A percentile compares a stretch with the other conserved stretches of the same genome.
Evolutionary conservation across 225 moss, liverwort and hornwort species (phyloP).

Genomic region (Anthoceros angustus): DNA sequence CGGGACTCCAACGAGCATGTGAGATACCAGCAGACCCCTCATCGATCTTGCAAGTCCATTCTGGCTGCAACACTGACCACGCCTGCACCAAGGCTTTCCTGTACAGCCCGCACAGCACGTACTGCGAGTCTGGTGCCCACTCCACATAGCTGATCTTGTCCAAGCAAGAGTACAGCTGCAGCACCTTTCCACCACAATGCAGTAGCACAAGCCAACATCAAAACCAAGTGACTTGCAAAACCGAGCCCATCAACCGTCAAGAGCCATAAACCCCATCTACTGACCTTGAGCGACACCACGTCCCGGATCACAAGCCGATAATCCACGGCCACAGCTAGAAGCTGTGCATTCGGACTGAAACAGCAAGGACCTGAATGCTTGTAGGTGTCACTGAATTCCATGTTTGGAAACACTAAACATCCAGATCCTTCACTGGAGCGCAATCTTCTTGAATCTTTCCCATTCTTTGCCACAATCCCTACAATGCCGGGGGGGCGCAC

Average conservation of each 20-base stretch:
- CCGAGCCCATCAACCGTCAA: not conserved
- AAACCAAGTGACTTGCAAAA: not conserved
- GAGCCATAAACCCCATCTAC: not conserved
- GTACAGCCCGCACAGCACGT: constrained; percentile 60
- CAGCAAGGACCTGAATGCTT: constrained; percentile 71
- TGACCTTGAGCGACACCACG: constrained; percentile 58
- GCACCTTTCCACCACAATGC: constrained; percentile 30
- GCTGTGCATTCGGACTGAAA: constrained; percentile 70
- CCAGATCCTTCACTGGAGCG: constrained; percentile 8
- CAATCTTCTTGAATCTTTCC: not conserved
- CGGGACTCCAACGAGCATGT: constrained; percentile 82
- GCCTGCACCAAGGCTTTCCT: constrained; percentile 69
- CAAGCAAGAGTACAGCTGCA: constrained; percentile 75
- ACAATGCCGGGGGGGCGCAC: too few species aligned
- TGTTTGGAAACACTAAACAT: too few species aligned
- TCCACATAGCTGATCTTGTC: constrained; percentile 71
- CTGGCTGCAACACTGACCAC: constrained; percentile 73
- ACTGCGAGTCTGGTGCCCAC: constrained; percentile 86
- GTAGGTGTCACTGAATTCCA: constrained; percentile 96
- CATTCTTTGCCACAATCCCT: not conserved
- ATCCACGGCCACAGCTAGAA: constrained; percentile 66
- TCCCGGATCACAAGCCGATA: constrained; percentile 80
- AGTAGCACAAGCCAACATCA: not conserved
- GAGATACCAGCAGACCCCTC: constrained; percentile 71
- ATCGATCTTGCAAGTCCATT: constrained; percentile 93